Evolutionary conservation across 1,284 basidiomycete species (phyloP).

Genomic region (Naganishia albida): DNA sequence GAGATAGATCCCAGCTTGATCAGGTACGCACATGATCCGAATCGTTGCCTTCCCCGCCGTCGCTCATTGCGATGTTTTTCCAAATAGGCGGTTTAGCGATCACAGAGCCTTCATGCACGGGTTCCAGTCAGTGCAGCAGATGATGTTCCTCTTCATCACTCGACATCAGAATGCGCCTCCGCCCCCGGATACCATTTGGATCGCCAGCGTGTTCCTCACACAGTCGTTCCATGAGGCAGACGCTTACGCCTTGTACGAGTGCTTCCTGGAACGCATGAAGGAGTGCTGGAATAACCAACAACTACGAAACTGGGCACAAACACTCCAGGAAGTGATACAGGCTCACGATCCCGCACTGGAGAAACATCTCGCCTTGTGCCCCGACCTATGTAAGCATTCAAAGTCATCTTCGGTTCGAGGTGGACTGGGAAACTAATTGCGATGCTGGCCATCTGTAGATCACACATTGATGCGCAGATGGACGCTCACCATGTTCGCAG

Average conservation of each 20-base stretch:
- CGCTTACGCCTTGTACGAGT: slow-evolving; percentile 10
- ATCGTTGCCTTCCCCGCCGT: not conserved
- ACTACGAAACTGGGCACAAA: slow-evolving; percentile 13
- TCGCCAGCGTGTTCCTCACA: slow-evolving; percentile 16
- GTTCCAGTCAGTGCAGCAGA: slow-evolving; percentile 18
- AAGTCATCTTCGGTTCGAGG: not conserved
- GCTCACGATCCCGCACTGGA: slow-evolving; percentile 18
- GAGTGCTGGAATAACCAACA: slow-evolving; percentile 8
- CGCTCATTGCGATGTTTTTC: too few relatives aligned
- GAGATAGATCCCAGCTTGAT: slow-evolving; percentile 20
- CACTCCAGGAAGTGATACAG: slow-evolving; percentile 14
- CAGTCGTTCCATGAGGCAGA: slow-evolving; percentile 27
- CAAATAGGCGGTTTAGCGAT: slow-evolving; percentile 10
- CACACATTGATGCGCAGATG: slow-evolving; percentile 14
- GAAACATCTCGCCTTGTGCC: slow-evolving; percentile 18
- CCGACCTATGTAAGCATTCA: slow-evolving; percentile 17
- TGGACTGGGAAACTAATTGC: not conserved
- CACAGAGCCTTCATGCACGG: slow-evolving; percentile 24
- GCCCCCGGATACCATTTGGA: slow-evolving; percentile 24
- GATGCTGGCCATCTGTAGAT: not conserved
- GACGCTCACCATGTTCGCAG: slow-evolving; percentile 19
- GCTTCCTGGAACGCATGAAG: slow-evolving; percentile 8
- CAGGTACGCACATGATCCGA: not conserved
- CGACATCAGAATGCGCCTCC: slow-evolving; percentile 16
- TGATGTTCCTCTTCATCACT: slow-evolving; percentile 23